Percentiles rank a stretch among this genome's conserved stretches.
Conservation (phyloP, 768 basidiomycete species). For the Terana coerulea region DNA sequence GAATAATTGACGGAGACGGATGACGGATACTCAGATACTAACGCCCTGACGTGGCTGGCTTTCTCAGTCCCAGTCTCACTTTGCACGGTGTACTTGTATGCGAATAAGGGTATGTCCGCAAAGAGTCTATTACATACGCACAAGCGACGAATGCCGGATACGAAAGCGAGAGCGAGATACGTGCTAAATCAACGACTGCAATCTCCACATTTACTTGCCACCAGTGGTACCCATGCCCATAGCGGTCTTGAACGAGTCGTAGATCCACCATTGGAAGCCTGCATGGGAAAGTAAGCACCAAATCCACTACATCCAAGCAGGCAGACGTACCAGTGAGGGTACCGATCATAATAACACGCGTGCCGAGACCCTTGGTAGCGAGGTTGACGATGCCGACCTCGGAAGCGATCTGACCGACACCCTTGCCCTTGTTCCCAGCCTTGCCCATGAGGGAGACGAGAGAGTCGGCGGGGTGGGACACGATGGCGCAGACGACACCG, state of each 20-base stretch:
- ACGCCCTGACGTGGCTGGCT: too few relatives aligned
- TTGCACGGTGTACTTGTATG: too few relatives aligned
- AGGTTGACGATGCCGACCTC: slow-evolving; percentile 66
- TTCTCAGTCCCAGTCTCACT: too few relatives aligned
- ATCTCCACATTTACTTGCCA: slow-evolving; percentile 60
- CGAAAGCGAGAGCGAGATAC: slow-evolving; percentile 4
- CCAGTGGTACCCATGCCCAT: slow-evolving; percentile 88
- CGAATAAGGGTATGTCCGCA: slow-evolving; percentile 8
- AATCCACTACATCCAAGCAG: too few relatives aligned
- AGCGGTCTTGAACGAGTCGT: slow-evolving; percentile 78
- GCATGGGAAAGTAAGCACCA: slow-evolving; percentile 36
- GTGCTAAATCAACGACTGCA: neutral
- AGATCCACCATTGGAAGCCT: slow-evolving; percentile 95
- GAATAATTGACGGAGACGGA: too few relatives aligned
- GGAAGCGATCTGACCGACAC: slow-evolving; percentile 60
- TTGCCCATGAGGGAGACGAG: slow-evolving; percentile 94
- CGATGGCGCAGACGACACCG: slow-evolving; percentile 93
- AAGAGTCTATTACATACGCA: slow-evolving; percentile 6
- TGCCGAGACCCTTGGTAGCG: slow-evolving; percentile 83
- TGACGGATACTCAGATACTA: too few relatives aligned
- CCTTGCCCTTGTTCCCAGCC: slow-evolving; percentile 79
- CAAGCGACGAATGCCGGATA: neutral
- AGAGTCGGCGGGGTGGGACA: slow-evolving; percentile 95
- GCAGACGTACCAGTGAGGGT: slow-evolving; percentile 24
- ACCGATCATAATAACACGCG: slow-evolving; percentile 79